A percentile compares a stretch with the other conserved stretches of the same genome.
phyloP scores from a whole-genome alignment of 2,329 filamentous ascomycete species.

The Biscogniauxia mediterranea region DNA sequence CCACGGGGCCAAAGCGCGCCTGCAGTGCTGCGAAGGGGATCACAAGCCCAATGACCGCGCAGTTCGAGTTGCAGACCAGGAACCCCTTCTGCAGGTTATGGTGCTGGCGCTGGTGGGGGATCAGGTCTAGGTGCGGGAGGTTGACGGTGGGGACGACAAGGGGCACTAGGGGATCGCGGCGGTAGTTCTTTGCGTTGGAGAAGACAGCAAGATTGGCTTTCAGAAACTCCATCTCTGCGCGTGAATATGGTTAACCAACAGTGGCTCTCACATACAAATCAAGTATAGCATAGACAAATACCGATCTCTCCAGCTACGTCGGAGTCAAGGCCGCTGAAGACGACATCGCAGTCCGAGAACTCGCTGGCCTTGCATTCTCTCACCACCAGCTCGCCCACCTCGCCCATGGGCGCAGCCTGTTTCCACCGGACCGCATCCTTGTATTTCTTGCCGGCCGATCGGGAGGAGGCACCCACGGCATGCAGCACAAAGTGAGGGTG shows the following conservation, averaged over 20 bases:
- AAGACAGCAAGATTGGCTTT: conserved; percentile 87
- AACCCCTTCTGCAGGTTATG: conserved; percentile 79
- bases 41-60: conserved; percentile 92
- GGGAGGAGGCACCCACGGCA: conserved; percentile 83
- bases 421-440: conserved; percentile 95
- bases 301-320: conserved; percentile 91
- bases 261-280: neutral
- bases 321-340: conserved; percentile 90
- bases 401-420: conserved; percentile 79
- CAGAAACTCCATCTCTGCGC: conserved; percentile 82
- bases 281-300: conserved; percentile 36
- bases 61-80: conserved; percentile 97
- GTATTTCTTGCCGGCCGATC: conserved; percentile 91
- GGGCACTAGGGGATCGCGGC: conserved; percentile 83
- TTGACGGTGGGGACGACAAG: conserved; percentile 96
- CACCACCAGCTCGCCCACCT: conserved; percentile 77
- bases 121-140: conserved; percentile 79
- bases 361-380: conserved; percentile 79
- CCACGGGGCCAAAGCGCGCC: conserved; percentile 79
- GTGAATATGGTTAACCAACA: conserved; percentile 14
- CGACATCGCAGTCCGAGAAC: conserved; percentile 86
- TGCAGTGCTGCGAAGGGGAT: conserved; percentile 92
- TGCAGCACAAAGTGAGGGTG: conserved; percentile 86
- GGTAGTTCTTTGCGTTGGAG: conserved; percentile 97
- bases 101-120: conserved; percentile 80